Evolutionary conservation across 805 yeast species (phyloP), one percentile per base, ranked within the genome.

Genomic region (Kodamaea kaohsiungensis): DNA sequence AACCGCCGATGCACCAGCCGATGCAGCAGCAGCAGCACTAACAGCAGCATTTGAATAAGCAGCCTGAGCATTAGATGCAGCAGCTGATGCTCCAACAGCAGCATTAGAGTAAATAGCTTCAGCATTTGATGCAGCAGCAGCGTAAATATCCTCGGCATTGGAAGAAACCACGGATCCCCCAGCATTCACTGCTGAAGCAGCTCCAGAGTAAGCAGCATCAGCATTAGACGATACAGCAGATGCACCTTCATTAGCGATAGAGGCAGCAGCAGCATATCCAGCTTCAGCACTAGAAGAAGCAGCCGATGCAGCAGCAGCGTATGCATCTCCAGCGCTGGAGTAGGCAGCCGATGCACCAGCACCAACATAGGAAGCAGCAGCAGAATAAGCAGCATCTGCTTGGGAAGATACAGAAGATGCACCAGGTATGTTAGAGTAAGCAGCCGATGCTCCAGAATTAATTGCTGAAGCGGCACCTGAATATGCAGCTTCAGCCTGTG

Each of bases 331-430:
- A 22, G 15, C 53, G 12, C 45, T 27, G 3, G 55, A 22, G 16
- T 46, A 43, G 33, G 48, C 52, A 2, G 45, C 42, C 8, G 50
- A 40, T 38, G 30, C 50, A 16, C 37, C 54, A 18, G 49, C 30
- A 45, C 53, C 57, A 25, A 25, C 56, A n/a, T 22, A 4, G 6
- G 25, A 22, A 22, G 25, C 25, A 22, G 25, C 25, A 22, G 25
- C 25, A 4, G 25, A 22, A 22, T 22, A 22, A 3, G 25, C 25
- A 22, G 55, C 50, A n/a, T 55, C 46, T 12, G 13, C 52, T 19
- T 42, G 19, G 9, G n/a, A n/a, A n/a, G n/a, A n/a, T n/a, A n/a
- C n/a, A n/a, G n/a, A n/a, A n/a, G n/a, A n/a, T n/a, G n/a, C n/a
- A n/a, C n/a, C n/a, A n/a, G n/a, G n/a, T n/a, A n/a, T n/a, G n/a